phyloP scores from a whole-genome alignment of 495 filamentous ascomycete genomes.

The Xanthoparmelia taractica region DNA sequence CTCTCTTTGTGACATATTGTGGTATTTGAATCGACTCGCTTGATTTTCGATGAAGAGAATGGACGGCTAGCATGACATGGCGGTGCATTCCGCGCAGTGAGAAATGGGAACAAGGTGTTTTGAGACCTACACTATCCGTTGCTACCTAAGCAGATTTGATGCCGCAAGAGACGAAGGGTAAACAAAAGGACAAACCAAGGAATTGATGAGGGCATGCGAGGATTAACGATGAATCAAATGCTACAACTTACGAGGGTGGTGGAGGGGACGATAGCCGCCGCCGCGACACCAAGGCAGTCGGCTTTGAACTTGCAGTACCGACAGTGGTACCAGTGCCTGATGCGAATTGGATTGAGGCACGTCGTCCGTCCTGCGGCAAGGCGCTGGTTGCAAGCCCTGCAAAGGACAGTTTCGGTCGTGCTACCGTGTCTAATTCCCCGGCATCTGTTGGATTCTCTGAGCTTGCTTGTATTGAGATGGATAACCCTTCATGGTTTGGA shows the following conservation, averaged over 20 bases:
- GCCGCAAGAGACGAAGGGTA: background rate
- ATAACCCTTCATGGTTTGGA: background rate
- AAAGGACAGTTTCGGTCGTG: conserved; percentile 17
- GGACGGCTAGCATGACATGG: background rate
- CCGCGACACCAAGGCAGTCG: conserved; percentile 7
- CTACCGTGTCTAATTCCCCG: conserved; percentile 15
- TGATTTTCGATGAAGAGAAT: background rate
- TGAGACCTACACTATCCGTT: background rate
- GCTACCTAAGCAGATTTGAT: background rate
- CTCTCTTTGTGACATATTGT: background rate
- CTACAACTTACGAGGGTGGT: conserved; percentile 27
- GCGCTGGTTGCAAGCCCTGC: conserved; percentile 4
- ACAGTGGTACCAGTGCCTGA: background rate
- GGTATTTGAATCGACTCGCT: background rate
- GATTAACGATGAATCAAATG: background rate
- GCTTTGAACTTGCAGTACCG: conserved; percentile 8
- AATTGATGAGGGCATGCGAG: background rate
- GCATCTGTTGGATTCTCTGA: conserved; percentile 6
- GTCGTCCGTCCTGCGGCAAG: conserved; percentile 15
- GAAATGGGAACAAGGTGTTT: background rate
- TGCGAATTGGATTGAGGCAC: conserved; percentile 25
- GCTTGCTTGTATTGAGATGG: conserved; percentile 5
- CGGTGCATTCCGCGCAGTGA: background rate
- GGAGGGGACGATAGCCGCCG: conserved; percentile 28
- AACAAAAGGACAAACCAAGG: background rate